Evolutionary conservation across 2,329 filamentous ascomycete genomes (phyloP), one percentile per base, ranked within the genome.

Genomic region (Thermothelomyces thermophilus): DNA sequence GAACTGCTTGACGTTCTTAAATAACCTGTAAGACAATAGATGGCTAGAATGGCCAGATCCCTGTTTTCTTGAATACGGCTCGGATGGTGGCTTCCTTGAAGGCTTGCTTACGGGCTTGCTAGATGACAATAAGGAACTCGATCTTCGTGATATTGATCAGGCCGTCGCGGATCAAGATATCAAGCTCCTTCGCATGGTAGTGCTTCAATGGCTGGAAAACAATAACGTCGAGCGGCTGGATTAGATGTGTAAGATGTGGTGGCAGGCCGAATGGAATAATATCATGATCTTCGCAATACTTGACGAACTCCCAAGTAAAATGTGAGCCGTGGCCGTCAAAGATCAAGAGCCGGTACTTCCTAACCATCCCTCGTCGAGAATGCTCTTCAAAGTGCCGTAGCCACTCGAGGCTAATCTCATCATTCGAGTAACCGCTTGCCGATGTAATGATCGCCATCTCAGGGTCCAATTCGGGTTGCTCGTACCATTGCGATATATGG

Each of bases 121-220:
- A 1, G 6, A 40, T 46, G 3, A 46, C 8, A 3, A 5, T 20
- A 3, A 46, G 35, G 44, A 46, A 46, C 44, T 46, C 35, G 11
- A 46, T 28, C 35, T 46, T 46, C 16, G 20, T 46, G 24, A 45
- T 45, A 10, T 46, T 46, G 24, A 35, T 10, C 10, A 46, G 20
- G 13, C 41, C 19, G n/a, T 35, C 13, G 13, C 19, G 19, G 14
- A 44, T 17, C 10, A 44, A 22, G 22, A 46, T 3, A 11, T 39
- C 24, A 1, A 46, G 14, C 10, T 3, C 43, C 24, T 39, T 16
- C 2, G 31, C 16, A 31, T 46, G 14, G 35, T 39, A 46, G 22
- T 46, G 34, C 41, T 44, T 34, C 8, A 44, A 26, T 16, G 19
- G 41, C 41, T 44, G 19, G 41, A 44, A 44, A 7, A 44, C 30